Evolutionary conservation across 371 early-diverging fungal species (phyloP), one percentile per base, ranked within the genome.

Genomic region (Quaeritorhiza haematococci): DNA sequence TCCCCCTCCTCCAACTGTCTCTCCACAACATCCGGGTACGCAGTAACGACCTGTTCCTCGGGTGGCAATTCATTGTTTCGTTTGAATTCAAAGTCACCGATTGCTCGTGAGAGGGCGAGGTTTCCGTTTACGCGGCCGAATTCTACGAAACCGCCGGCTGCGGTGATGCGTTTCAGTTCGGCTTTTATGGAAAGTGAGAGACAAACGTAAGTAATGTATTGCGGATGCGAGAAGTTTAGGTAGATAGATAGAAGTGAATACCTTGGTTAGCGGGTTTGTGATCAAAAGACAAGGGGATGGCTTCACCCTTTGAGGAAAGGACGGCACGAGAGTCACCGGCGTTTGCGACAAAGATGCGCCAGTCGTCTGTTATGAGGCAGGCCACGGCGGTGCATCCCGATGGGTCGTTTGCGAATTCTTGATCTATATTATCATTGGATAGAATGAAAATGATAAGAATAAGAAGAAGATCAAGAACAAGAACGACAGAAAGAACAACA

Each of bases 81-180:
- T 77, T 97, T 97, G 75, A 91, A 96, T 68, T 95, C 94, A 71
- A 93, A 94, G 71, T 97, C 98, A 29, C 98, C 98, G 47, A 97
- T 77, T 2, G 98, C 98, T 49, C 98, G 86, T 33, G 94, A 94
- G 53, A 97, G 75, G 4, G 96, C 96, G 34, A 96, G 77, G 66
- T 91, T 94, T 34, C 89, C 98, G 73, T 97, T 97, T 34, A 97
- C 96, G 27, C 98, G 84, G 4, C 92, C 92, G 76, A 84, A 90
- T 63, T 95, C 93, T 33, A 97, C 94, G 79, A 88, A 92, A 3
- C 96, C 94, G 52, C 96, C 98, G 26, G 92, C 95, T 3, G 78
- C 79, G 35, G 67, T 67, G 66, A 97, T 97, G 34, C 98, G 82
- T 45, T 75, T 74, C 21, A 79, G 69, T 72, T 97, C 98, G 41